Evolutionary conservation across 768 basidiomycete genomes (phyloP), one percentile per base, ranked within the genome.

Genomic region (Pisolithus microcarpus): DNA sequence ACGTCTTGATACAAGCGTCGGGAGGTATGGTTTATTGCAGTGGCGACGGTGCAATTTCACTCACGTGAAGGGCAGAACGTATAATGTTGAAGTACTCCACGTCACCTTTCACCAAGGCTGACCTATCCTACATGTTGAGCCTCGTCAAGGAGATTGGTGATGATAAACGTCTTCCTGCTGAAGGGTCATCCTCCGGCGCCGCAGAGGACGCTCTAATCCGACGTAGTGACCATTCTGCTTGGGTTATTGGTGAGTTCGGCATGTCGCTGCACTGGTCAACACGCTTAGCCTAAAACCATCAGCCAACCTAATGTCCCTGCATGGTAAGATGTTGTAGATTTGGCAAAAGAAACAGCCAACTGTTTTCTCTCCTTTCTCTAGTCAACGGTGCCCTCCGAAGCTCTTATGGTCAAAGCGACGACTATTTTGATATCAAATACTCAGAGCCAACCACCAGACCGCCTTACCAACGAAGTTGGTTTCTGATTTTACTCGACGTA

Each of bases 71-170:
- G 46, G 26, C 52, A 66, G 65, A 66, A 47, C 59, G 66, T 36
- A 37, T 68, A 11, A 49, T 64, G 30, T 62, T 60, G n/a, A 66
- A 66, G n/a, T 66, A 68, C 46, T 68, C 65, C 42, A 66, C 65
- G 7, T 66, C 65, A 13, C 65, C 66, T 11, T 66, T 62, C 16
- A 42, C 38, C 46, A 61, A 53, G 51, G 10, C 56, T 5, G 55
- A 56, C 28, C 46, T 66, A 9, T 53, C 36, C 36, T 60, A 56
- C n/a, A 68, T 66, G 65, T 21, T 66, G 15, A 52, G 57, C 4
- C 7, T 67, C 34, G 56, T 66, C 36, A 67, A 61, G 31, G 64
- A 68, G 19, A 56, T 67, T 5, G 56, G 64, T 46, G 52, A 66
- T 62, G 16, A 15, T 26, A 48, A 5, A 19, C 18, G 26, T 23